phyloP scores from a whole-genome alignment of 768 basidiomycete species.

The Trametes maxima region DNA sequence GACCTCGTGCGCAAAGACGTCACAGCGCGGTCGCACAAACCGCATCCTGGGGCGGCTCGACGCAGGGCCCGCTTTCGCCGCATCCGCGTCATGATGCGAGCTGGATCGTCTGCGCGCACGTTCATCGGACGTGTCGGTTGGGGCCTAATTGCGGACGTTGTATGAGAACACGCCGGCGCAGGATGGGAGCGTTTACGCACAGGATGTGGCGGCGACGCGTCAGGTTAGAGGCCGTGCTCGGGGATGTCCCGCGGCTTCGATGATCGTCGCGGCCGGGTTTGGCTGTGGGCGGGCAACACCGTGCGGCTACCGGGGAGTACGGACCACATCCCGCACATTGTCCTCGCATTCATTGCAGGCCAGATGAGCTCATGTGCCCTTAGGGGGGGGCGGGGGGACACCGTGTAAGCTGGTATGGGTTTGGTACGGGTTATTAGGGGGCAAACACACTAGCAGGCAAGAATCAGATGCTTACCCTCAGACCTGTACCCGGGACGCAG shows the following conservation, averaged over 20 bases:
- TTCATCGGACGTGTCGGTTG: not conserved
- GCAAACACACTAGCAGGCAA: too few relatives aligned
- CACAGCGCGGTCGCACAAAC: not conserved
- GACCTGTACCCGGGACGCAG: not conserved
- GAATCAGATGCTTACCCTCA: too few relatives aligned
- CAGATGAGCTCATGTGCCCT: too few relatives aligned
- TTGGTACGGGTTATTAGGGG: too few relatives aligned
- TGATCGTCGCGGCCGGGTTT: conserved; percentile 6
- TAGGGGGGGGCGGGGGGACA: not conserved
- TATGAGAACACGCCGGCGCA: too few relatives aligned
- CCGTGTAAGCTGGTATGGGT: too few relatives aligned
- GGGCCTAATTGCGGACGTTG: too few relatives aligned
- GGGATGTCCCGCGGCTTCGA: not conserved
- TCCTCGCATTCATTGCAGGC: not conserved
- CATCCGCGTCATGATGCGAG: too few relatives aligned
- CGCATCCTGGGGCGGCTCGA: not conserved
- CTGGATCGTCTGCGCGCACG: not conserved
- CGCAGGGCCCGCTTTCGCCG: too few relatives aligned
- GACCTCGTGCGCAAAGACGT: conserved; percentile 1
- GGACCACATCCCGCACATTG: not conserved
- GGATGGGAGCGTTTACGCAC: too few relatives aligned
- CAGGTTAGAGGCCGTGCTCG: too few relatives aligned
- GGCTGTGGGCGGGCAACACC: not conserved
- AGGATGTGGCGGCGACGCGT: too few relatives aligned
- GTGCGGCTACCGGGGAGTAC: not conserved